Conservation (phyloP, 2,329 filamentous ascomycete genomes). For the Aspergillus sp. region DNA sequence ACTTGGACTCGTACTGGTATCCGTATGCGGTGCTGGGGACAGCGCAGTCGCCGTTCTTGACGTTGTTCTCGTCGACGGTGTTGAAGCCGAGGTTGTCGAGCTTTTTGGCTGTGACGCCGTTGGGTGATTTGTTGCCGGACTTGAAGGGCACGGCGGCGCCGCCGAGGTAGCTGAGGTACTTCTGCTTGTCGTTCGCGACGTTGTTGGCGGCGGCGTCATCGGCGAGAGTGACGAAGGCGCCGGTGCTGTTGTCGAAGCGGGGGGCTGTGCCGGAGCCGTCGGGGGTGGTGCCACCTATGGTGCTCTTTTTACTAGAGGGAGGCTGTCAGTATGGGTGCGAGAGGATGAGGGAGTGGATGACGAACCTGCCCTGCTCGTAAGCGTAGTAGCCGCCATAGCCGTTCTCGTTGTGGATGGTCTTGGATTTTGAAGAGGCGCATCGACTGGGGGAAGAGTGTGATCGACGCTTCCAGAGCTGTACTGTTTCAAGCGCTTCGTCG, state of each 20-base stretch:
- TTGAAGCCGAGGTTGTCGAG: not conserved
- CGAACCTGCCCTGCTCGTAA: not conserved
- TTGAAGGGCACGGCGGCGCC: conserved; percentile 3
- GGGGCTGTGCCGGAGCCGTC: conserved; percentile 6
- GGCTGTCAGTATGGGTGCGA: not conserved
- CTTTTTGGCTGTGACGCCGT: not conserved
- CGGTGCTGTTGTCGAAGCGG: conserved; percentile 7
- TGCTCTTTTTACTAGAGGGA: not conserved
- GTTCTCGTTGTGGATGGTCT: not conserved
- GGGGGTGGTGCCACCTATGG: conserved; percentile 2
- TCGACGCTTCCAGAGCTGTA: not conserved
- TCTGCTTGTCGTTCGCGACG: not conserved
- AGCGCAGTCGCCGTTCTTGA: not conserved
- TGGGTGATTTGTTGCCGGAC: not conserved
- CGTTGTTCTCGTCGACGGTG: not conserved
- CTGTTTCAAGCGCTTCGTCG: not conserved
- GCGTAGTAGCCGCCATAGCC: conserved; percentile 1
- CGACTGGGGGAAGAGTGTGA: not conserved
- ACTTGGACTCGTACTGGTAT: not conserved
- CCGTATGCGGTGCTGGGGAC: conserved; percentile 2
- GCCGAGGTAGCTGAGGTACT: conserved; percentile 7
- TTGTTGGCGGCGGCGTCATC: not conserved
- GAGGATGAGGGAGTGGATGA: not conserved
- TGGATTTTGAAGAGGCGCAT: not conserved
- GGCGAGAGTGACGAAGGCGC: not conserved